These are phyloP conservation scores for Cyberlindnera euphorbiae DNA, from an alignment of 805 yeast species.

Conservation along the genomic window DNA sequence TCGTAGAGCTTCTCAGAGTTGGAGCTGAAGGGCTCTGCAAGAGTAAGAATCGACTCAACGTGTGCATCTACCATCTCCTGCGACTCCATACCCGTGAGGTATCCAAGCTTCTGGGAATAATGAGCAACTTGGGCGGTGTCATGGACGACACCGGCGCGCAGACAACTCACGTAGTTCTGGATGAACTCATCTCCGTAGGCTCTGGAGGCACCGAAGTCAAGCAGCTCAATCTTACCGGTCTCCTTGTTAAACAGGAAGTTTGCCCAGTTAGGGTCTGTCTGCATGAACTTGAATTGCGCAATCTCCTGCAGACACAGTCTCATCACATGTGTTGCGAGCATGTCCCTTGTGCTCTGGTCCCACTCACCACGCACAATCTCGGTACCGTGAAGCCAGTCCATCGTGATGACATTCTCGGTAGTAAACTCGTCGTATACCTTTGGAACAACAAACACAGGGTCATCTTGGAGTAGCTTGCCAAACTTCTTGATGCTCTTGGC, in stretches of 20 bases:
- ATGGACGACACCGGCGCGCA: slow-evolving; percentile 67
- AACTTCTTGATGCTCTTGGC: slow-evolving; percentile 72
- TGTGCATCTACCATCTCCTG: slow-evolving; percentile 88
- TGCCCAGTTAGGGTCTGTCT: slow-evolving; percentile 99
- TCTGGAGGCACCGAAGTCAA: slow-evolving; percentile 96
- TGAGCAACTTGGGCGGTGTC: slow-evolving; percentile 62
- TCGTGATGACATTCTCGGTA: slow-evolving; percentile 80
- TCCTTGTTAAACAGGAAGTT: slow-evolving; percentile 77
- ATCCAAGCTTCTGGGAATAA: slow-evolving; percentile 73
- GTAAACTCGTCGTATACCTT: slow-evolving; percentile 71
- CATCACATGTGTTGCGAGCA: slow-evolving; percentile 85
- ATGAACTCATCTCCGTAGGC: slow-evolving; percentile 68
- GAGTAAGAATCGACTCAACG: slow-evolving; percentile 79
- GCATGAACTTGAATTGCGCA: slow-evolving; percentile 85
- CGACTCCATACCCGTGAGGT: slow-evolving; percentile 86
- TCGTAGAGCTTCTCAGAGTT: slow-evolving; percentile 51
- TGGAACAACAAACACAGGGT: slow-evolving; percentile 72
- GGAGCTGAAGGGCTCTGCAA: slow-evolving; percentile 87
- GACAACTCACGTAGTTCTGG: slow-evolving; percentile 58
- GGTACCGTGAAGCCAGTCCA: slow-evolving; percentile 81
- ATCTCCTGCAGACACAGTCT: slow-evolving; percentile 81
- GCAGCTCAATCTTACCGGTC: slow-evolving; percentile 72
- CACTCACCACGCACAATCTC: slow-evolving; percentile 77
- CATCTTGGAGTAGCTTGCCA: slow-evolving; percentile 52
- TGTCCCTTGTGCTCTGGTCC: slow-evolving; percentile 68